Evolutionary conservation across 345 rosid genomes (phyloP), one percentile per base, ranked within the genome.

Genomic region (Citrus trifoliata): DNA sequence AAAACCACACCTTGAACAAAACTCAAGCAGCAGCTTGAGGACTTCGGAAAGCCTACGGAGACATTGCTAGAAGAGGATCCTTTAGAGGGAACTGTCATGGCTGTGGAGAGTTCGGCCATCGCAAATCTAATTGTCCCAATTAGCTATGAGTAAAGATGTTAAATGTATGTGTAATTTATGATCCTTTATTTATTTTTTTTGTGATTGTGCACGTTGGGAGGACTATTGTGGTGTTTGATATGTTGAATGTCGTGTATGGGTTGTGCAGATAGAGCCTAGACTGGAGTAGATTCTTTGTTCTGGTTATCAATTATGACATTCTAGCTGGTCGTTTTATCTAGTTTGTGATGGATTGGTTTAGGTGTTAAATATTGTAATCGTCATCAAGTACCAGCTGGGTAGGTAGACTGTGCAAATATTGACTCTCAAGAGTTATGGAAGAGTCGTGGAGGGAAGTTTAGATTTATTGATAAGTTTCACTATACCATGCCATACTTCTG

Each of bases 31-130:
- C 48, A 42, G 48, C 14, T 42, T 42, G 48, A 12, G 48, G 35
- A 33, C 35, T 4, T 32, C 0, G 33, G 33, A 32, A 32, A 32
- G 33, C 33, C 33, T 32, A 0, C 33, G 0, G 33, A 0, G 33
- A 32, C 33, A 33, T 33, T 33, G 35, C 35, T 33, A 21, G 40
- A 24, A 61, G 33, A 27, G 33, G 33, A 18, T 25, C 19, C 1
- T 60, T 70, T 61, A 61, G 21, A 30, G 75, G 80, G 1, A 62
- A 42, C 12, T 78, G 76, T 70, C 60, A 28, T 27, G 65, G 12
- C 14, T 70, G 75, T 78, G 80, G 80, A 4, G 33, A 69, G 33
- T 30, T 25, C 27, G 66, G 33, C 35, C 66, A 61, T 61, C 19
- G 66, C 13, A 7, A 8, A 35, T 35, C 56, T 33, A 35, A 63